A percentile compares a stretch with the other conserved stretches of the same genome.
These are phyloP conservation scores for Collybia nuda DNA, from an alignment of 768 basidiomycete species.

Conservation along the genomic window DNA sequence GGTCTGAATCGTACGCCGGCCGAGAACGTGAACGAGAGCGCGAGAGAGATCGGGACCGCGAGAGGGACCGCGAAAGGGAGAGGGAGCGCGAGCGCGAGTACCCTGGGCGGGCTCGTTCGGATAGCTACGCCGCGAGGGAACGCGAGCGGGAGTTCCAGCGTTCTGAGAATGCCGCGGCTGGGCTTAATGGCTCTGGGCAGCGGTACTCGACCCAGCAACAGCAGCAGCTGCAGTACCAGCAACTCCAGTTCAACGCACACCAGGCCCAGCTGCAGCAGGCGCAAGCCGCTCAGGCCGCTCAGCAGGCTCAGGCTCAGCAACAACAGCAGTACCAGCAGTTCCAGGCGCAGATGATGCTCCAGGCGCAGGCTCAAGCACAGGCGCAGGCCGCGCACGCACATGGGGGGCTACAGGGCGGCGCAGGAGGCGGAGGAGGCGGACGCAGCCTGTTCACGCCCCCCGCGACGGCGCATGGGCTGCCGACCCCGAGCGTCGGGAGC, in stretches of 20 bases:
- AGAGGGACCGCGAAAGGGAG: constrained; percentile 9
- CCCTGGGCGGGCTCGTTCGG: no score
- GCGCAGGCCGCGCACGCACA: no score
- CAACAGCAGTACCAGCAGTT: constrained; percentile 14
- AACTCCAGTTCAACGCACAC: background rate
- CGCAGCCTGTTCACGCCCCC: constrained; percentile 42
- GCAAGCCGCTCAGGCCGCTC: no score
- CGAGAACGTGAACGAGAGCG: constrained; percentile 1
- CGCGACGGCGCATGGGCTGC: constrained; percentile 35
- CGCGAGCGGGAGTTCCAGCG: constrained; percentile 11
- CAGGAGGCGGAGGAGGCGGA: no score
- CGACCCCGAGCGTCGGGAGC: constrained; percentile 12
- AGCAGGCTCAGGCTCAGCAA: constrained; percentile 11
- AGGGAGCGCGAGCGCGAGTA: background rate
- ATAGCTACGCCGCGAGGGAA: background rate
- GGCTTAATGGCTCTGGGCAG: no score
- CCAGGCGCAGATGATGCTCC: constrained; percentile 22
- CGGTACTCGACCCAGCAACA: constrained; percentile 4
- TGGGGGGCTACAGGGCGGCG: no score
- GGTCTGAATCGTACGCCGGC: no score
- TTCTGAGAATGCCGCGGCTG: no score
- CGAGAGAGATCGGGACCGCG: background rate
- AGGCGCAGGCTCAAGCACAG: constrained; percentile 14
- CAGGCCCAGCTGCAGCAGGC: constrained; percentile 14
- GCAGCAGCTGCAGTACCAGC: constrained; percentile 9